A percentile compares a stretch with the other conserved stretches of the same genome.
These are phyloP conservation scores for Rosa lucieae DNA, from an alignment of 306 rosid species.

Conservation along the genomic window DNA sequence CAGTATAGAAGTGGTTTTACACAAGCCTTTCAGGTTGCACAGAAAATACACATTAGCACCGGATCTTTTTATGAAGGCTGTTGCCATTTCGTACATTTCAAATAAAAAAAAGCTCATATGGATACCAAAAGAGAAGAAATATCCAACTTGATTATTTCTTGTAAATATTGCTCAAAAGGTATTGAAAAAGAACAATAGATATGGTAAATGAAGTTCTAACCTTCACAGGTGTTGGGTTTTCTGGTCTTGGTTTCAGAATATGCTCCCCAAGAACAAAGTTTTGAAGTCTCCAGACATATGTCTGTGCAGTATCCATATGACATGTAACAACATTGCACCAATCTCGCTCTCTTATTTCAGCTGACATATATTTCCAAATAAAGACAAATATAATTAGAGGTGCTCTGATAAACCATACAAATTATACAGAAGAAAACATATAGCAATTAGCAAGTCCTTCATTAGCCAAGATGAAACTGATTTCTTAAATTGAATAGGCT, in stretches of 20 bases:
- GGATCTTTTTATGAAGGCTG: conserved; percentile 10
- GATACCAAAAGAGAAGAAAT: conserved; percentile 15
- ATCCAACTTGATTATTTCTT: not conserved
- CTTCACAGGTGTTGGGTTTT: conserved; percentile 78
- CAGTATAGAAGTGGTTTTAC: not conserved
- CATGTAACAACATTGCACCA: conserved; percentile 99
- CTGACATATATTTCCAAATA: conserved; percentile 36
- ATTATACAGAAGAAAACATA: not conserved
- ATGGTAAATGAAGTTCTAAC: conserved; percentile 41
- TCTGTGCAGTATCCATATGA: conserved; percentile 85
- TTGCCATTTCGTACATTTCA: conserved; percentile 4
- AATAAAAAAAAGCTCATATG: conserved; percentile 7
- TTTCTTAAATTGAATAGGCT: not conserved
- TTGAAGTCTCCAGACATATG: conserved; percentile 96
- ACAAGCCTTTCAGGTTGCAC: not conserved
- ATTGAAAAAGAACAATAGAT: conserved; percentile 15
- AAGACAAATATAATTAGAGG: conserved; percentile 8
- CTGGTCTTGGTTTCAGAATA: conserved; percentile 76
- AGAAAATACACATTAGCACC: not conserved
- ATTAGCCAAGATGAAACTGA: not conserved
- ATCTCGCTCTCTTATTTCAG: conserved; percentile 98
- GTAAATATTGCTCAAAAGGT: not conserved
- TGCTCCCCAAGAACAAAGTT: conserved; percentile 96
- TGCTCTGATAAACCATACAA: not conserved
- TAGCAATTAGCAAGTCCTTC: not conserved